Conservation (phyloP, 1,139 yeast species). For the Dujonia santamariae region DNA sequence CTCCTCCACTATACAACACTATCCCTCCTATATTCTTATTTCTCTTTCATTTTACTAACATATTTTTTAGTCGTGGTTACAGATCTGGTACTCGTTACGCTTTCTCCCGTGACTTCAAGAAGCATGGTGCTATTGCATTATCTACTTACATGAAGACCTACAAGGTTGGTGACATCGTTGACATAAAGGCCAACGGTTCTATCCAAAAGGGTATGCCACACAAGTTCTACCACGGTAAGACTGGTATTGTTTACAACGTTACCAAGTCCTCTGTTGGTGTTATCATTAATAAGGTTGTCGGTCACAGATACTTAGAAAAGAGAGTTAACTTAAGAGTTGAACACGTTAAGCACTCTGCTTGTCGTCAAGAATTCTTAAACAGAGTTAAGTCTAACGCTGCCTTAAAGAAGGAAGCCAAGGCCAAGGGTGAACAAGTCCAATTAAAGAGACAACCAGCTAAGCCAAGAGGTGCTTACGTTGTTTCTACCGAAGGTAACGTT, state of each 20-base stretch:
- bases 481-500: constrained; percentile 72
- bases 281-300: constrained; percentile 96
- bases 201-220: constrained; percentile 99
- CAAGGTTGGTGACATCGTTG: constrained; percentile 99
- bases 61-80: constrained; percentile 84
- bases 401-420: constrained; percentile 91
- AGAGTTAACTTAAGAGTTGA: constrained; percentile 98
- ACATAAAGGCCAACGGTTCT: constrained; percentile 98
- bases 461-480: constrained; percentile 91
- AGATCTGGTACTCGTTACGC: constrained; percentile 99
- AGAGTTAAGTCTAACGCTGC: constrained; percentile 98
- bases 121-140: constrained; percentile 93
- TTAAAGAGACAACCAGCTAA: constrained; percentile 98
- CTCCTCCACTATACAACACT: too few relatives aligned
- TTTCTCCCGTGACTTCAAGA: constrained; percentile 99
- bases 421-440: constrained; percentile 83
- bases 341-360: constrained; percentile 99
- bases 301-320: constrained; percentile 98
- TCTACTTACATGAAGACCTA: constrained; percentile 96
- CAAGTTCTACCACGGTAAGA: constrained; percentile 99
- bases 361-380: constrained; percentile 98
- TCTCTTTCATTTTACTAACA: constrained; percentile 17
- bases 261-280: constrained; percentile 99
- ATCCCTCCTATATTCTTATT: not conserved
- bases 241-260: constrained; percentile 98